A percentile compares a stretch with the other conserved stretches of the same genome.
These are phyloP conservation scores for Chrysanthemum makinoi DNA, from an alignment of 129 eudicot species.

Conservation along the genomic window DNA sequence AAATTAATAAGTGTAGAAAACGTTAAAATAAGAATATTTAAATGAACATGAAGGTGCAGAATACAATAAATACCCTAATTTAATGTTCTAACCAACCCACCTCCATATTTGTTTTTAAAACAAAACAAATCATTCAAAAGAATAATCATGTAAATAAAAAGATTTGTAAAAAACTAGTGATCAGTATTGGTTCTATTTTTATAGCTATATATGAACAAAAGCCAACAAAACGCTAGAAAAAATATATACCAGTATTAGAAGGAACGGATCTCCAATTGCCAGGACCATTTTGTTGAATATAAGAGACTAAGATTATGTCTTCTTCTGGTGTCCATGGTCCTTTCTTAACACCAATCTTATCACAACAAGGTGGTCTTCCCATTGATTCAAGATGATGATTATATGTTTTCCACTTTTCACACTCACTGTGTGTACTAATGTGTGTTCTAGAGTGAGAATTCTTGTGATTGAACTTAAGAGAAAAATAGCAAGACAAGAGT, in stretches of 20 bases:
- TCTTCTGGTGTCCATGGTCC: constrained; percentile 72
- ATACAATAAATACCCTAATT: constrained; percentile 31
- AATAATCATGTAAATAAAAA: too few relatives aligned
- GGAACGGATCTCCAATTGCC: constrained; percentile 75
- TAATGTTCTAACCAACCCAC: constrained; percentile 40
- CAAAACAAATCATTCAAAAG: not conserved
- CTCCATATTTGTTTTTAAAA: not conserved
- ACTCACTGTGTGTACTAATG: not conserved
- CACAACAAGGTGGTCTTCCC: constrained; percentile 79
- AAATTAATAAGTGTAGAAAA: constrained; percentile 10
- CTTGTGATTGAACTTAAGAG: constrained; percentile 20
- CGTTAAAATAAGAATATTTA: not conserved
- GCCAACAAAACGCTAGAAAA: too few relatives aligned
- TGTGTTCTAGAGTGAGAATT: constrained; percentile 2
- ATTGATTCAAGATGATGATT: constrained; percentile 25
- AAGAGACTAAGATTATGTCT: constrained; percentile 45
- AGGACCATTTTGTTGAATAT: constrained; percentile 68
- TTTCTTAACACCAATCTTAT: constrained; percentile 57
- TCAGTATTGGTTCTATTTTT: too few relatives aligned
- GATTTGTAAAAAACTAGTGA: too few relatives aligned
- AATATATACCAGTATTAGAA: constrained; percentile 47
- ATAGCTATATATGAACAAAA: too few relatives aligned
- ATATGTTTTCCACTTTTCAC: constrained; percentile 11
- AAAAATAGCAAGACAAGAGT: constrained; percentile 31
- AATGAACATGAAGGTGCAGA: constrained; percentile 25